Base-by-base conservation (phyloP, 228 moss, liverwort and hornwort genomes). In the Sphagnum magellanicum region DNA sequence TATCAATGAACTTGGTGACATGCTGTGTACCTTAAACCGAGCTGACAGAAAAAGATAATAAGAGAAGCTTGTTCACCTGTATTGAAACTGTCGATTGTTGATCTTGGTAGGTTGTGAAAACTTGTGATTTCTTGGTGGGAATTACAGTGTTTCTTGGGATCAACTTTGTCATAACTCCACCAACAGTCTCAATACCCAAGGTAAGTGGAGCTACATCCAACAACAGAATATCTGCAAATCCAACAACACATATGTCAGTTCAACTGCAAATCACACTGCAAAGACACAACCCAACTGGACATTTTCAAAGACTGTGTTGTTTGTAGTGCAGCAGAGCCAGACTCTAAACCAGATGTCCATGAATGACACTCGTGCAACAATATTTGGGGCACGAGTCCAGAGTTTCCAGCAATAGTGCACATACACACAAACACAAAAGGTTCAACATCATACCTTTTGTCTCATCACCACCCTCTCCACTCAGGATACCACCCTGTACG, bases 81-180 rank as follows among this genome's bases (percentile, higher is more conserved):
- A 87, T 87, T 49, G 79, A 84, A 52, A 87, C 81, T 7, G 77
- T 84, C 49, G 84, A 74, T 76, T 87, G 81, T 68, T 83, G 81
- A 68, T 87, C 87, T 76, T 84, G 79, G 74, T 83, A 87, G 32
- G 87, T 87, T 48, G 87, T 81, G 80, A 95, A 90, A 10, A 95
- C 87, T 74, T 95, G 92, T 0, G 88, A 90, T 71, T 95, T 95
- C 84, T 95, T 95, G 12, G 92, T 92, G 5, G 92, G 95, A 12
- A 90, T 95, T 51, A 90, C 90, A 0, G 89, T 95, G 74, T 95
- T 92, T 50, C 90, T 66, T 0, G 92, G 90, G 7, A 95, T 95
- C 64, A 95, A 59, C 83, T 92, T 92, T n/a, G 92, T 92, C 92
- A 95, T 92, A 6, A 95, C 92, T 51, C 95, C 95, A 12, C 95